Conservation (phyloP, 2,329 filamentous ascomycete genomes). For the Fusarium sp. region DNA sequence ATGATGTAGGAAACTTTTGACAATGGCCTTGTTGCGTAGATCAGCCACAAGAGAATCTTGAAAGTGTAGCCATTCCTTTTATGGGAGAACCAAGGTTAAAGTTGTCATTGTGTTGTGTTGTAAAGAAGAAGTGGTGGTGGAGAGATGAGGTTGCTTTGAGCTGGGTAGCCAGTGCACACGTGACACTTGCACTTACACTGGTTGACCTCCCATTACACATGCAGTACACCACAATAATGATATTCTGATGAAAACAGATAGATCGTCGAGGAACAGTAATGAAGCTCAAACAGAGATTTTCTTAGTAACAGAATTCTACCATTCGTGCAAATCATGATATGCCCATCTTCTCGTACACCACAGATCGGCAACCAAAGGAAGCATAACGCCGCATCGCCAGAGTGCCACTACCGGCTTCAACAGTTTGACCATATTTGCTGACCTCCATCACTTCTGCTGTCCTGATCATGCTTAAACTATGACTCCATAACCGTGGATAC, state of each 20-base stretch:
- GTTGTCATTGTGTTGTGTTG: not conserved
- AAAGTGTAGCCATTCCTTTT: not conserved
- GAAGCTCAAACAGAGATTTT: not conserved
- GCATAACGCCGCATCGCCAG: slow-evolving; percentile 14
- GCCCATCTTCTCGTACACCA: not conserved
- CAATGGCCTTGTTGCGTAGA: not conserved
- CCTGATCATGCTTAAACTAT: not conserved
- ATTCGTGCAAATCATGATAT: not conserved
- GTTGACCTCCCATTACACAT: not conserved
- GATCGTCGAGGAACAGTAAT: not conserved
- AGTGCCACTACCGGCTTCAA: not conserved
- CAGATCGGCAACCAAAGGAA: slow-evolving; percentile 1
- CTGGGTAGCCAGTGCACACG: slow-evolving; percentile 1
- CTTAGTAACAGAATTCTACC: not conserved
- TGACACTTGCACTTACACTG: slow-evolving; percentile 13
- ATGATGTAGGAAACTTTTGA: slow-evolving; percentile 8
- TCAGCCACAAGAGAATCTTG: slow-evolving; percentile 1
- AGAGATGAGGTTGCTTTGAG: slow-evolving; percentile 2
- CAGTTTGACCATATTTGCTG: not conserved
- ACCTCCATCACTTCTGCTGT: not conserved
- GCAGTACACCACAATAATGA: not conserved
- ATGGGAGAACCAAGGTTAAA: not conserved
- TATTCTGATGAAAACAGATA: not conserved
- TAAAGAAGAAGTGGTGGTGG: not conserved
- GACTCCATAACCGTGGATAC: not conserved